Base-by-base conservation (phyloP, 2,329 filamentous ascomycete species). In the Botryotinia calthae region DNA sequence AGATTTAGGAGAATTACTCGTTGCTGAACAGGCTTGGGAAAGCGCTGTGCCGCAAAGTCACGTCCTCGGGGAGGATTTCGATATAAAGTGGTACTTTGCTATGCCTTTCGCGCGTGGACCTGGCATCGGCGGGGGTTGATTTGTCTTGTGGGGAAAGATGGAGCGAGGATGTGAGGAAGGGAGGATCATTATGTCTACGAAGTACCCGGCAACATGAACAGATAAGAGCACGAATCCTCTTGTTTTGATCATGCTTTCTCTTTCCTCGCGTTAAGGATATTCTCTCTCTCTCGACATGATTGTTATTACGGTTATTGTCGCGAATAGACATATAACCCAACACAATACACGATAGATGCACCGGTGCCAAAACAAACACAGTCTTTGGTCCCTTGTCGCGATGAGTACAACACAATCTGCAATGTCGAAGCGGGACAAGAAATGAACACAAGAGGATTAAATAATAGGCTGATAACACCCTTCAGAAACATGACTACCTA, bases 21-120 rank as follows among this genome's bases (percentile, higher is more conserved):
- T 65, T 46, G 34, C 31, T 63, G 58, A 61, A 54, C 31, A 37
- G n/a, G 28, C 25, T 22, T 22, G n/a, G 51, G 46, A 48, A 66
- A 56, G 70, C 61, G 70, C 71, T 69, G 71, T 72, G 71, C 71
- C 71, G 71, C 65, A 62, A 42, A 62, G 31, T 62, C 31, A 61
- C 70, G 40, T 68, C 63, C 46, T 65, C 18, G 34, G 25, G 31
- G 34, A 67, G 14, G 64, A 59, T 59, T 69, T 40, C 42, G 42
- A 48, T 51, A 37, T 65, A 34, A 48, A 65, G 42, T 65, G 48
- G 63, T n/a, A 46, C 63, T 46, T 66, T 16, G 22, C 37, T 42
- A 7, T 40, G 64, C 54, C 31, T 67, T 67, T 28, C 64, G 65
- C 65, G 65, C 65, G 62, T 67, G 48, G 65, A 25, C 34, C 40